Conservation (phyloP, 1,284 basidiomycete genomes). For the Moesziomyces sp. region DNA sequence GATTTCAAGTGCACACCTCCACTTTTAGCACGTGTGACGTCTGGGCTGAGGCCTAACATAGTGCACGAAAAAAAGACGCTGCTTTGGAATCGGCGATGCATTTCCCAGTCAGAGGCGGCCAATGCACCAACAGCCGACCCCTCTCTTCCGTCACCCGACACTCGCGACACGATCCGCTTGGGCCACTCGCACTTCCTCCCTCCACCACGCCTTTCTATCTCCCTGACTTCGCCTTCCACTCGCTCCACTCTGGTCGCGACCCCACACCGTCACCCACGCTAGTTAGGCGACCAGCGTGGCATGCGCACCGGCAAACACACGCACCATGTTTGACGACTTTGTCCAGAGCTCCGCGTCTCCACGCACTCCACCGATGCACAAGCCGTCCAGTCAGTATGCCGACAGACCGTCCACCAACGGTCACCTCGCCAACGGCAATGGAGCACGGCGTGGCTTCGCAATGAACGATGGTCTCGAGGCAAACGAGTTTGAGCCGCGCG, state of each 20-base stretch:
- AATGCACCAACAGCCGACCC: too few species aligned
- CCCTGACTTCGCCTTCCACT: background rate
- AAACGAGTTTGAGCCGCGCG: background rate
- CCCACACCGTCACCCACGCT: background rate
- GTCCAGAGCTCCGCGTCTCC: slow-evolving; percentile 48
- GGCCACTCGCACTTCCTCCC: background rate
- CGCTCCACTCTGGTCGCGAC: background rate
- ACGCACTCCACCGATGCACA: slow-evolving; percentile 6
- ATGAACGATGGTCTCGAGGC: slow-evolving; percentile 40
- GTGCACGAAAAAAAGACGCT: too few species aligned
- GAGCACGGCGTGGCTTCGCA: slow-evolving; percentile 7
- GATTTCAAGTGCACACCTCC: too few species aligned
- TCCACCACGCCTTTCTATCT: background rate
- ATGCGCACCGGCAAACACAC: background rate
- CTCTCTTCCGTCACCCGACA: too few species aligned
- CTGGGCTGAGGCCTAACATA: too few species aligned
- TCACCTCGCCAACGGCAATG: slow-evolving; percentile 1
- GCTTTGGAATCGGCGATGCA: too few species aligned
- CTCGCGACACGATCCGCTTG: background rate
- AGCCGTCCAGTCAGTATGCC: slow-evolving; percentile 1
- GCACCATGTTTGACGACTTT: slow-evolving; percentile 49
- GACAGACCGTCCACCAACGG: slow-evolving; percentile 3
- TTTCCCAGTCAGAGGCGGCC: too few species aligned
- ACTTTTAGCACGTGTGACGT: too few species aligned
- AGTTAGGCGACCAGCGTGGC: background rate